Base-by-base conservation (phyloP, 2,329 filamentous ascomycete species). In the Plenodomus tracheiphilus region DNA sequence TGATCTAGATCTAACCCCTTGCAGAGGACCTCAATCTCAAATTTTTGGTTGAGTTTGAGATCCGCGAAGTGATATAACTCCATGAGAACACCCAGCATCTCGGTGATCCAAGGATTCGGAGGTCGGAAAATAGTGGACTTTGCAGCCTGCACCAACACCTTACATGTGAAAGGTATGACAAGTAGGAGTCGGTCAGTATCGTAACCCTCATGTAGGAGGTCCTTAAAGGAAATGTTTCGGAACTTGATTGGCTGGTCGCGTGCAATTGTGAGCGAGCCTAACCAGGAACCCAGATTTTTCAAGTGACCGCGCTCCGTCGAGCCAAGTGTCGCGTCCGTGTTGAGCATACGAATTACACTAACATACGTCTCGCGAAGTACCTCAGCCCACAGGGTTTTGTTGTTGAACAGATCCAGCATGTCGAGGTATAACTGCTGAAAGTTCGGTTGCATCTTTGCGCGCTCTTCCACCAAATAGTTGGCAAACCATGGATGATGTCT, bases 41-140 rank as follows among this genome's bases (percentile, higher is more conserved):
- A 99, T 65, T 97, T 99, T 43, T 96, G 85, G 61, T 97, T 97
- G 32, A 99, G 82, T 71, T 97, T 97, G 47, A 99, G 78, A 62
- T 97, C 93, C 13, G 90, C 91, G 64, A 89, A 88, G 65, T 96
- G 88, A 66, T 99, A 99, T 3, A 99, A 81, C 67, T 99, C 95
- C 62, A 96, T 89, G 30, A 99, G 81, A 7, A 97, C 79, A 56
- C 89, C 84, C 46, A 99, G 85, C 45, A 99, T 94, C 64, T 99
- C 94, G 89, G 97, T 96, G 38, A 97, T 74, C 94, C 94, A 99
- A 1, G 94, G 94, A 63, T 99, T 99, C 1, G 94, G 94, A 10
- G 93, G 92, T 48, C 86, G 88, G 76, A 99, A 99, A 9, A 97
- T 87, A 11, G 87, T 88, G 0, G 94, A 97, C 42, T 85, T 83